Evolutionary conservation across 75 land plant genomes (phyloP), one percentile per base, ranked within the genome.

Genomic region (Cryptomeria japonica): DNA sequence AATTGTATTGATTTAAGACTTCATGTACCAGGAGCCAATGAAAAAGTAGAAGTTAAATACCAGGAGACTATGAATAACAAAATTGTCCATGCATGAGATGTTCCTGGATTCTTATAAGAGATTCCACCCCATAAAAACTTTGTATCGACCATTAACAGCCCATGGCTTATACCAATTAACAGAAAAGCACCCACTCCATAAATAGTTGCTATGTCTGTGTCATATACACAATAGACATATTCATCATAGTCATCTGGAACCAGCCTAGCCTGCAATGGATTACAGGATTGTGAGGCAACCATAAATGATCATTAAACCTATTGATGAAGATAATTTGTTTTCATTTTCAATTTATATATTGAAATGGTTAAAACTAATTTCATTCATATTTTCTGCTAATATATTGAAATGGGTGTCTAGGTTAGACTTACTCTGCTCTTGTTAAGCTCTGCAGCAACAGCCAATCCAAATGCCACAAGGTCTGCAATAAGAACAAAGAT

Each of bases 191-290:
- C 96, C 19, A 91, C 95, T 37, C 95, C 99, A 87, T 95, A 93
- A 31, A 94, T 97, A 77, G 97, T 94, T 9, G 97, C 97, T 84
- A 93, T 93, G 87, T 95, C 95, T 1, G 97, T 92, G 47, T 90
- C 91, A 88, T 97, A 97, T 8, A 87, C 90, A 90, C 97, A 97
- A 75, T 89, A 92, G 11, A 94, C 88, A 12, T 92, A 91, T 37
- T 89, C 85, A 18, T 85, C 58, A 25, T 84, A 37, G 7, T 28
- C 55, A 88, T 91, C 91, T 16, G 84, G 13, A 44, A 36, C 84
- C 25, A 86, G 79, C 8, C 5, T n/a, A 53, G 88, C 95, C 95
- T 91, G 91, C 70, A 36, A 42, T 37, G 5, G 32, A 82, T 38
- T 36, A 46, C 0, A 73, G 10, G 9, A 73, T 73, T 32, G 37